Conservation (phyloP, 2,329 filamentous ascomycete genomes). For the Fusarium sp. region DNA sequence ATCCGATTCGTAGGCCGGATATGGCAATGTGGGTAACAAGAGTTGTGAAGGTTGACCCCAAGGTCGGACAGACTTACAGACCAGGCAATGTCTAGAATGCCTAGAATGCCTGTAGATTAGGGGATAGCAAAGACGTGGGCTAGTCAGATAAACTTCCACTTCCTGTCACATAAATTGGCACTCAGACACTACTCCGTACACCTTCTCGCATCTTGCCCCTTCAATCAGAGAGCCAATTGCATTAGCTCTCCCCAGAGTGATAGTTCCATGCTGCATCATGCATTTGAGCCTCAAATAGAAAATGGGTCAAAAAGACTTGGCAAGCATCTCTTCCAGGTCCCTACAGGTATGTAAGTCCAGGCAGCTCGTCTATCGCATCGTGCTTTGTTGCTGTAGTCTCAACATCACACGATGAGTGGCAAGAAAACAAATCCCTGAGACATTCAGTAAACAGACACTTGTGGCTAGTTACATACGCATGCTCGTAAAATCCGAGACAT, state of each 20-base stretch:
- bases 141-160: neutral
- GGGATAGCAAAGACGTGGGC: neutral
- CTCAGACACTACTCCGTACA: too few species aligned
- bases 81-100: neutral
- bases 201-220: neutral
- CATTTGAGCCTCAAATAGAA: neutral
- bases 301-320: neutral
- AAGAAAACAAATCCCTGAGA: neutral
- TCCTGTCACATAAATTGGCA: neutral
- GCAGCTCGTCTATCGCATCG: neutral
- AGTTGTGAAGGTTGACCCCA: neutral
- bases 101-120: neutral
- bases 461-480: neutral
- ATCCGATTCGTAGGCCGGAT: slow-evolving; percentile 15
- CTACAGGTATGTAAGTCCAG: neutral
- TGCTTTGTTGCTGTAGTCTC: neutral
- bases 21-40: neutral
- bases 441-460: neutral
- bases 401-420: neutral
- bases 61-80: neutral
- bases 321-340: neutral
- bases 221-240: neutral
- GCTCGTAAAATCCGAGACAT: slow-evolving; percentile 10
- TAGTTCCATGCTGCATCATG: neutral
- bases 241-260: neutral